phyloP scores from a whole-genome alignment of 139 green algal species.

The Closterium sp. region DNA sequence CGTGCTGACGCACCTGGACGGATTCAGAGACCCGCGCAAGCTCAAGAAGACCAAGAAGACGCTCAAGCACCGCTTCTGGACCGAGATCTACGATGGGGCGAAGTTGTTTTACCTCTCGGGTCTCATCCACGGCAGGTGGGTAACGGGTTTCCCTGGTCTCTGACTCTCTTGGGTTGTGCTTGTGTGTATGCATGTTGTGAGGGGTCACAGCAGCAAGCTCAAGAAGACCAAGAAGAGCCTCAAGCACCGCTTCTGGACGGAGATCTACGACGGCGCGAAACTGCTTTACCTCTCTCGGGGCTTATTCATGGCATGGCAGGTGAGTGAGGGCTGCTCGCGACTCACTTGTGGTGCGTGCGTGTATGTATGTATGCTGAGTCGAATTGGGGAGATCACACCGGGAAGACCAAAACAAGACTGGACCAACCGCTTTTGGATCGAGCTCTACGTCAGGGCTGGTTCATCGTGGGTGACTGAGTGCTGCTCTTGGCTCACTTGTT shows the following conservation, averaged over 20 bases:
- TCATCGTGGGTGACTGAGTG: too few species aligned
- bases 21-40: constrained; percentile 77
- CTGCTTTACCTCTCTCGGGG: too few species aligned
- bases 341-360: too few species aligned
- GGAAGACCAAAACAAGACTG: constrained; percentile 90
- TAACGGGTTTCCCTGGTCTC: too few species aligned
- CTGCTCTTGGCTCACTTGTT: too few species aligned
- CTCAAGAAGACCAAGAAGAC: constrained; percentile 81
- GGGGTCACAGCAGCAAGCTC: not conserved
- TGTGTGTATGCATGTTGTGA: too few species aligned
- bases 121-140: not conserved
- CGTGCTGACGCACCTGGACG: constrained; percentile 96
- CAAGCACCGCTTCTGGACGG: constrained; percentile 92
- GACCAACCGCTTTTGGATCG: too few species aligned
- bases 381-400: too few species aligned
- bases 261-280: constrained; percentile 98
- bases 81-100: constrained; percentile 96
- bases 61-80: constrained; percentile 93
- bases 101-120: constrained; percentile 97
- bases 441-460: too few species aligned
- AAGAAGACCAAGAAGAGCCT: constrained; percentile 84
- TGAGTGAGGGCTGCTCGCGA: too few species aligned
- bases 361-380: too few species aligned
- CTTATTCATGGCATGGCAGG: not conserved
- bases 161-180: not conserved